Percentiles rank a stretch among this genome's conserved stretches.
Conservation (phyloP, 345 rosid genomes). For the Boechera stricta region DNA sequence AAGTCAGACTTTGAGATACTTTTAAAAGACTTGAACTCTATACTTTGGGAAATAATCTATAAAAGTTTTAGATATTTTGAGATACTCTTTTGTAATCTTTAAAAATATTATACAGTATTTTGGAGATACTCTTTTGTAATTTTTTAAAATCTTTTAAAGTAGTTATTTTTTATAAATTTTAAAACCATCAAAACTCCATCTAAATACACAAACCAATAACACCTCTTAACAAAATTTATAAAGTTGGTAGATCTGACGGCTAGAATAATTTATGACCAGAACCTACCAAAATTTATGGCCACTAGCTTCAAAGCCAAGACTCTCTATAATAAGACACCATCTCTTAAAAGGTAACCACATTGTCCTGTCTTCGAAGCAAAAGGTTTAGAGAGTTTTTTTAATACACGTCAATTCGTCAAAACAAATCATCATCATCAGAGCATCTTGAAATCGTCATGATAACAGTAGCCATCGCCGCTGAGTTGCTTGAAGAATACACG, state of each 20-base stretch:
- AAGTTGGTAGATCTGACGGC: conserved; percentile 46
- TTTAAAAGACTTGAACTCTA: no score
- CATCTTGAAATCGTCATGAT: conserved; percentile 35
- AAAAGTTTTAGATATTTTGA: no score
- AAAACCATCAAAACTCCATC: no score
- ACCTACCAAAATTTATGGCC: conserved; percentile 39
- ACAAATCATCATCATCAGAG: neutral
- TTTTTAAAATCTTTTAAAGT: no score
- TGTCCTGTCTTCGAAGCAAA: conserved; percentile 27
- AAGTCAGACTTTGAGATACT: no score
- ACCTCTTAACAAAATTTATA: no score
- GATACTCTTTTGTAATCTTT: no score
- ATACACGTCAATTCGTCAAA: neutral
- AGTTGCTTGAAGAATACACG: conserved; percentile 51
- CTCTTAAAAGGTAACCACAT: conserved; percentile 26
- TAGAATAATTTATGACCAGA: conserved; percentile 33
- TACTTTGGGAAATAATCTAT: no score
- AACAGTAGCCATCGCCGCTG: conserved; percentile 46
- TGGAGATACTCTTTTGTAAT: no score
- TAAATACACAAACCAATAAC: no score
- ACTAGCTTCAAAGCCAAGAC: conserved; percentile 3
- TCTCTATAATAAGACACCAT: conserved; percentile 27
- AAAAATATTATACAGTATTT: no score
- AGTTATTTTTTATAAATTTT: no score
- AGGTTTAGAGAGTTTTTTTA: neutral